A percentile compares a stretch with the other conserved stretches of the same genome.
These are phyloP conservation scores for Corymbia maculata DNA, from an alignment of 345 rosid species.

Conservation along the genomic window DNA sequence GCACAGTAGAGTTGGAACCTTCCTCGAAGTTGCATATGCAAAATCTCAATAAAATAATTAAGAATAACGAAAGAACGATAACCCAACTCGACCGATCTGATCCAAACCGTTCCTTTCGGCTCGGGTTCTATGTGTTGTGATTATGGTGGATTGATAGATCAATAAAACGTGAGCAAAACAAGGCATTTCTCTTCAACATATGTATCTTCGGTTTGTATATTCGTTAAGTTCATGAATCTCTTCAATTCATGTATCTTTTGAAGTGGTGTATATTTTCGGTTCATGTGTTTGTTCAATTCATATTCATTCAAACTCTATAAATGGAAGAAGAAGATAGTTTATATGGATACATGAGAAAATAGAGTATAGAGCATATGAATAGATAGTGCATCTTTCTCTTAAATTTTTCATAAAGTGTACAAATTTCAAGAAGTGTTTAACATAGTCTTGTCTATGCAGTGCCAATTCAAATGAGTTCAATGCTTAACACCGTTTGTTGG, in stretches of 20 bases:
- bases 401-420: neutral
- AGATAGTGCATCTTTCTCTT: no score
- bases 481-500: neutral
- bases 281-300: neutral
- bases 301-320: neutral
- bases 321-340: neutral
- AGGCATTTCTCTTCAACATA: neutral
- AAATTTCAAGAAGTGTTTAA: neutral
- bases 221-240: no score
- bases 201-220: no score
- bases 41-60: neutral
- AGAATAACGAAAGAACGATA: neutral
- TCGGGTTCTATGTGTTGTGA: neutral
- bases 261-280: no score
- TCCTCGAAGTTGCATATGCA: neutral
- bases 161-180: neutral
- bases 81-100: neutral
- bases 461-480: neutral
- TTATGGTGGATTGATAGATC: neutral
- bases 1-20: neutral
- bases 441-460: neutral
- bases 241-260: fast-evolving
- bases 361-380: neutral
- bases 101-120: neutral
- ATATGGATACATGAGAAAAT: neutral